These are phyloP conservation scores for Cantharellus cinnabarinus DNA, from an alignment of 768 basidiomycete species.

Conservation along the genomic window DNA sequence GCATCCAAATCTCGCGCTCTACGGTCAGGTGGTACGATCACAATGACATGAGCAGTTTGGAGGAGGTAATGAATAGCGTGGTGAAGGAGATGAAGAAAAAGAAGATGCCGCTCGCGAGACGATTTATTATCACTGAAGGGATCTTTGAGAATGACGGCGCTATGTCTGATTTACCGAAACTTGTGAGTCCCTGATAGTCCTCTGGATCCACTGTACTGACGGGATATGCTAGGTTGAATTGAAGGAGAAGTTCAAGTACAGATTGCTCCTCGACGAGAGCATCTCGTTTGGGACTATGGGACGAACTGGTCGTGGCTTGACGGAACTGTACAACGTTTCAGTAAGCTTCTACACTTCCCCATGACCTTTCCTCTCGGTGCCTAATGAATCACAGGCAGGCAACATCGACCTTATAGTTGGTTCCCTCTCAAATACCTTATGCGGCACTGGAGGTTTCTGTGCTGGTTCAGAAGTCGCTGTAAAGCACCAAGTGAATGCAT, in stretches of 20 bases:
- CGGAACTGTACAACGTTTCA: slow-evolving; percentile 84
- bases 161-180: slow-evolving; percentile 78
- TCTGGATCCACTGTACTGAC: not conserved
- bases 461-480: slow-evolving; percentile 68
- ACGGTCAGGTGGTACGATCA: slow-evolving; percentile 93
- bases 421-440: slow-evolving; percentile 66
- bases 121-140: slow-evolving; percentile 94
- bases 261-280: slow-evolving; percentile 83
- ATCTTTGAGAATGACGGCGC: slow-evolving; percentile 89
- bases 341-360: slow-evolving; percentile 24
- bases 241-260: slow-evolving; percentile 89
- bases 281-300: slow-evolving; percentile 89
- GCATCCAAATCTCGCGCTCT: slow-evolving; percentile 79
- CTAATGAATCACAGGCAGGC: slow-evolving; percentile 32
- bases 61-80: slow-evolving; percentile 62
- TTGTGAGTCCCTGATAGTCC: slow-evolving; percentile 33
- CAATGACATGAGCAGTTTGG: slow-evolving; percentile 79
- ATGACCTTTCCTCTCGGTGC: not conserved
- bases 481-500: slow-evolving; percentile 53
- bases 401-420: slow-evolving; percentile 94
- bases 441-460: slow-evolving; percentile 83
- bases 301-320: slow-evolving; percentile 81
- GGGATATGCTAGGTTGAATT: slow-evolving; percentile 50
- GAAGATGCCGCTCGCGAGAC: slow-evolving; percentile 56
- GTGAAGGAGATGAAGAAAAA: slow-evolving; percentile 83